Evolutionary conservation across 2,329 filamentous ascomycete genomes (phyloP), one percentile per base, ranked within the genome.

Genomic region (Fusarium sp.): DNA sequence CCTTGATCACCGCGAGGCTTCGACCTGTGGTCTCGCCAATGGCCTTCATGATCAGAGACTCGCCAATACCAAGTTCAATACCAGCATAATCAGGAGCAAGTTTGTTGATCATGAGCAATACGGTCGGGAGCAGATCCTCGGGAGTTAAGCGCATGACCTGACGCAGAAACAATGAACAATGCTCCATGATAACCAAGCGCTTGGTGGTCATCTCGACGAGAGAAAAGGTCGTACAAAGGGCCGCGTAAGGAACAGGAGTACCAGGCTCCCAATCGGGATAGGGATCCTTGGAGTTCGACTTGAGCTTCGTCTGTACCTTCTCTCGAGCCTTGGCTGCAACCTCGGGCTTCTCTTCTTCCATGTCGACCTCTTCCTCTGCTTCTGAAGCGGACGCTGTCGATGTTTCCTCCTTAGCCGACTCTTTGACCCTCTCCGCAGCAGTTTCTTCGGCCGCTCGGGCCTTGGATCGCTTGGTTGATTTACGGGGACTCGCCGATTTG

Each of bases 21-120:
- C 96, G 91, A 10, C 96, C 96, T 0, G 96, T 99, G 31, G 91
- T 92, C 82, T 98, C 95, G 11, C 95, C 95, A 76, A 99, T 97
- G 6, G 96, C 94, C 80, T 98, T 99, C 95, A 98, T 98, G 75
- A 99, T 98, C 30, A 99, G 82, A 1, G 95, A 98, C 82, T 99
- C 96, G 60, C 96, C 96, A 74, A 99, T 99, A n/a, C 96, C 96
- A 31, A 99, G 87, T 81, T 99, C 96, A 68, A 99, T 95, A 18
- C 96, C 96, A 44, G 95, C 92, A 79, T 98, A 99, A 77, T 99
- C 96, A 4, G 96, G 95, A 3, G 96, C 96, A 28, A 99, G 89
- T 80, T 98, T 98, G 82, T 98, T 98, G 80, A 97, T 93, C 96
- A 99, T 98, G 31, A 99, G 89, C 68, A 97, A 86, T 27, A 98